phyloP scores from a whole-genome alignment of 2,329 filamentous ascomycete genomes.

The Polytolypa hystricis region DNA sequence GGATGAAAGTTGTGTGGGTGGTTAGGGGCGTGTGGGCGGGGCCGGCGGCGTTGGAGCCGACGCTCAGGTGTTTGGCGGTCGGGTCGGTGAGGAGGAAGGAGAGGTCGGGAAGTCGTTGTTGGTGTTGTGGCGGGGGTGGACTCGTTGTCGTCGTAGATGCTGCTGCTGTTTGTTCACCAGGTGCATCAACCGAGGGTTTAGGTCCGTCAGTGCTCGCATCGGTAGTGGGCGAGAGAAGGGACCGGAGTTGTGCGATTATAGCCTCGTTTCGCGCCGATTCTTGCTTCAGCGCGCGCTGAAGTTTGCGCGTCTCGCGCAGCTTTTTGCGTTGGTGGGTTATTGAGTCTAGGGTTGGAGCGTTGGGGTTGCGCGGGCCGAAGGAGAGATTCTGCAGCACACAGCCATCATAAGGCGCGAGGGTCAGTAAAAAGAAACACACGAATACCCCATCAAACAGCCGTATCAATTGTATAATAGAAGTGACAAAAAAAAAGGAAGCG shows the following conservation, averaged over 20 bases:
- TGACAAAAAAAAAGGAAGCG: too few species aligned
- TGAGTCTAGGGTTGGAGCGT: conserved; percentile 51
- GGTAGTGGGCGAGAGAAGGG: conserved; percentile 36
- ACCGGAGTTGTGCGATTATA: conserved; percentile 54
- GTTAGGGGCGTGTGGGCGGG: conserved; percentile 29
- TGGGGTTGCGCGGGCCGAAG: conserved; percentile 19
- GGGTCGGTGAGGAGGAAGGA: conserved; percentile 46
- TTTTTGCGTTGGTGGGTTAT: conserved; percentile 63
- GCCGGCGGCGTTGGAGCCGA: conserved; percentile 30
- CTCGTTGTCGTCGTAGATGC: not conserved
- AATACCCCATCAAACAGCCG: too few species aligned
- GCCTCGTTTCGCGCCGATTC: conserved; percentile 63
- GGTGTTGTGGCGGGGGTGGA: conserved; percentile 13
- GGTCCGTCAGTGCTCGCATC: too few species aligned
- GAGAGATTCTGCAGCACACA: conserved; percentile 25
- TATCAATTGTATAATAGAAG: not conserved
- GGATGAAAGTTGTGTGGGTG: conserved; percentile 53
- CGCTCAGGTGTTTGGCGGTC: conserved; percentile 36
- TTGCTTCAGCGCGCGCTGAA: conserved; percentile 57
- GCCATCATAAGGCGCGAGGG: conserved; percentile 3
- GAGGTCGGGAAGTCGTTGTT: conserved; percentile 28
- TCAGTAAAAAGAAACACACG: too few species aligned
- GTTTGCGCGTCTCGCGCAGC: conserved; percentile 64
- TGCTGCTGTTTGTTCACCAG: conserved; percentile 7
- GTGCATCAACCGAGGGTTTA: conserved; percentile 11